phyloP scores from a whole-genome alignment of 2,329 filamentous ascomycete genomes.

The Neonectria ditissima region DNA sequence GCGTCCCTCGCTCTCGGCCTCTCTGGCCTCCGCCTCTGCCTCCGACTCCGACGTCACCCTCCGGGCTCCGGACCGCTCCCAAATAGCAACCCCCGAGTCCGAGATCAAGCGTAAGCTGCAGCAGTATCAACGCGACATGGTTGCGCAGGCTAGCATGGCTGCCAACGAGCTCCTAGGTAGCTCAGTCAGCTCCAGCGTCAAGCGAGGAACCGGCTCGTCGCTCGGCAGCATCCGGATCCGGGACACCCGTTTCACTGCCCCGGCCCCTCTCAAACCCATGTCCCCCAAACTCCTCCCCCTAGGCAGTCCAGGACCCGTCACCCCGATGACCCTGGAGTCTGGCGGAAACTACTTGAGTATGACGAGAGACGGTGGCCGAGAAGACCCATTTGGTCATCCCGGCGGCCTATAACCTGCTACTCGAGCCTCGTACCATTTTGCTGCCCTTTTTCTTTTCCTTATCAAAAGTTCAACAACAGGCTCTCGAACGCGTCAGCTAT shows the following conservation, averaged over 20 bases:
- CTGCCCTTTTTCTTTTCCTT: not conserved
- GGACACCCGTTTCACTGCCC: conserved; percentile 53
- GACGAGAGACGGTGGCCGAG: conserved; percentile 1
- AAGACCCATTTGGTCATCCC: not conserved
- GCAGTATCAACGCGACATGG: conserved; percentile 72
- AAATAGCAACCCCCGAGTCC: conserved; percentile 41
- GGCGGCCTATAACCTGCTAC: conserved; percentile 3
- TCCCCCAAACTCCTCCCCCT: conserved; percentile 64
- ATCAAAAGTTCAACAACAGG: not conserved
- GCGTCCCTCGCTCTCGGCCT: conserved; percentile 41
- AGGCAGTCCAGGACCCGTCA: conserved; percentile 71
- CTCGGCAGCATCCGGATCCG: conserved; percentile 52
- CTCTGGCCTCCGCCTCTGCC: conserved; percentile 48
- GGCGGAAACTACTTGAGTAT: conserved; percentile 52
- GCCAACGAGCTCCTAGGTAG: conserved; percentile 58
- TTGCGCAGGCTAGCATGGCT: conserved; percentile 66
- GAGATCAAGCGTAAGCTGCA: conserved; percentile 65
- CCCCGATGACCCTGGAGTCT: conserved; percentile 67
- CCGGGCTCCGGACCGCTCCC: conserved; percentile 26
- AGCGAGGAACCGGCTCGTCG: conserved; percentile 46
- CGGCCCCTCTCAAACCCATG: conserved; percentile 58
- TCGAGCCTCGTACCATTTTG: not conserved
- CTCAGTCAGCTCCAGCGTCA: conserved; percentile 41
- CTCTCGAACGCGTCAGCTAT: not conserved
- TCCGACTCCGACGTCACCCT: conserved; percentile 52